A percentile compares a stretch with the other conserved stretches of the same genome.
Conservation (phyloP, 129 eudicot species). For the Heracleum sosnowskyi region DNA sequence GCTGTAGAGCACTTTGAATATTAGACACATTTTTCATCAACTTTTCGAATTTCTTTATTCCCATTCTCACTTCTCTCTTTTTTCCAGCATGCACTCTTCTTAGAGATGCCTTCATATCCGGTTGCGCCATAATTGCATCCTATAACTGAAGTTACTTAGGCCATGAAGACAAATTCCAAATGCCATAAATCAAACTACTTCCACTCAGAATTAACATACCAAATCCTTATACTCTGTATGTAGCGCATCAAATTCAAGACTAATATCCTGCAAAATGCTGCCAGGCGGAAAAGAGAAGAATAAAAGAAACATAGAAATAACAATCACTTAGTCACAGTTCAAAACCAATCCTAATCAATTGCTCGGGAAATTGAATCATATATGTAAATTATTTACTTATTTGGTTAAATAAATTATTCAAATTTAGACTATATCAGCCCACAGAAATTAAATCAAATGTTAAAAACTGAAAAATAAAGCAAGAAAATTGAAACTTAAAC, state of each 20-base stretch:
- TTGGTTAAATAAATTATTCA: background rate
- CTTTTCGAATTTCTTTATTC: conserved; percentile 68
- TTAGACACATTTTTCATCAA: conserved; percentile 50
- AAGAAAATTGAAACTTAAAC: too few relatives aligned
- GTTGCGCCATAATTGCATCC: conserved; percentile 48
- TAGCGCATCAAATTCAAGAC: conserved; percentile 55
- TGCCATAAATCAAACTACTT: conserved; percentile 3
- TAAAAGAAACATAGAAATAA: too few relatives aligned
- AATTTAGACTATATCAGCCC: background rate
- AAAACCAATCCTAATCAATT: background rate
- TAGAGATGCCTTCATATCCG: conserved; percentile 43
- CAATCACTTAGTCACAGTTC: conserved; percentile 3
- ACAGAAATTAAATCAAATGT: background rate
- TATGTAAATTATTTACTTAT: background rate
- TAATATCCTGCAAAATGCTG: conserved; percentile 86
- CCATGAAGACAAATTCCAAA: background rate
- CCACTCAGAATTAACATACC: conserved; percentile 35
- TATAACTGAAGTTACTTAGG: conserved; percentile 25
- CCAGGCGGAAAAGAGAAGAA: background rate
- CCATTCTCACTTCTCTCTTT: conserved; percentile 75
- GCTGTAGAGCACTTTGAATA: conserved; percentile 58
- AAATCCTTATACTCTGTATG: conserved; percentile 55
- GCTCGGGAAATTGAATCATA: background rate
- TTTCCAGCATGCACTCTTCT: conserved; percentile 64
- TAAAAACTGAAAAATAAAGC: too few relatives aligned